Conservation (phyloP, 164 flowering plant species). For the Buxus sempervirens region DNA sequence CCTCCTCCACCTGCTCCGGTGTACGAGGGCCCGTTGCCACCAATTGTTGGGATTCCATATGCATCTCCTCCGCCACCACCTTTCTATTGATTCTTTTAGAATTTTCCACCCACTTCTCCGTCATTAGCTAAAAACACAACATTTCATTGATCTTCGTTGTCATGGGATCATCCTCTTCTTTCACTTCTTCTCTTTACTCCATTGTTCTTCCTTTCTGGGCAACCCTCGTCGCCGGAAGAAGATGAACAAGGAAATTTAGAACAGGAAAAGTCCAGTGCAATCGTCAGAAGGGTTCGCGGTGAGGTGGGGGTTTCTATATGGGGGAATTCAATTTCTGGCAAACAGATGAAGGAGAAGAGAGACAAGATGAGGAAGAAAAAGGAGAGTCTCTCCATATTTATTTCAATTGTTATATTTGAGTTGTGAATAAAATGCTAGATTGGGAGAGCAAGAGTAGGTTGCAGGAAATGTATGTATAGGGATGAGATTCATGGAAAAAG, state of each 20-base stretch:
- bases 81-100: constrained; percentile 77
- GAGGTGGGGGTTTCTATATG: neutral
- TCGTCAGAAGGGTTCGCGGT: neutral
- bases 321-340: neutral
- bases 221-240: constrained; percentile 28
- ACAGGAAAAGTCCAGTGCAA: neutral
- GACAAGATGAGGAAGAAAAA: constrained; percentile 13
- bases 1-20: constrained; percentile 47
- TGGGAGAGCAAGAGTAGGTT: constrained; percentile 35
- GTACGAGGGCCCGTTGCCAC: constrained; percentile 72
- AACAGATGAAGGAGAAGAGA: constrained; percentile 11
- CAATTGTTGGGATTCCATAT: constrained; percentile 55
- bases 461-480: constrained; percentile 66
- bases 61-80: constrained; percentile 77
- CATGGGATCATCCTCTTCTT: constrained; percentile 21
- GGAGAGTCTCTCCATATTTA: constrained; percentile 54
- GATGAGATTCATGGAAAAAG: constrained; percentile 29
- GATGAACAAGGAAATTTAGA: neutral
- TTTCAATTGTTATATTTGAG: constrained; percentile 58
- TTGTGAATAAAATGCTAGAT: constrained; percentile 55
- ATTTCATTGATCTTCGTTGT: constrained; percentile 12
- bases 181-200: constrained; percentile 13
- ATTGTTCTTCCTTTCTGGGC: constrained; percentile 20
- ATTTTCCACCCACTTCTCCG: constrained; percentile 35
- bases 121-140: constrained; percentile 7